Evolutionary conservation across 2,329 filamentous ascomycete genomes (phyloP).

Genomic region (Trichoderma sp.): DNA sequence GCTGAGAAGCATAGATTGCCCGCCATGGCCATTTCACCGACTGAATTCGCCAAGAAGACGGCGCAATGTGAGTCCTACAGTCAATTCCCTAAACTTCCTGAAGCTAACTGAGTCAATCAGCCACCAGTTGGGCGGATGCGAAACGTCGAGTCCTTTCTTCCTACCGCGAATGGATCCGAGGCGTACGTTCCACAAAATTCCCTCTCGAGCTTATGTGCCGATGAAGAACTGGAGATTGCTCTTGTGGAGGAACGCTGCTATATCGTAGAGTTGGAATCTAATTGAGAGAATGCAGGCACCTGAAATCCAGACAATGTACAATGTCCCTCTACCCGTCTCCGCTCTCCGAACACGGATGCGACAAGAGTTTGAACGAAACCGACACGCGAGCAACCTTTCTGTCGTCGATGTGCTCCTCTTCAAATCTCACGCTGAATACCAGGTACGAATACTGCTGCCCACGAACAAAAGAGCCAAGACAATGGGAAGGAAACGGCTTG

Average conservation of each 20-base stretch:
- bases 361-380: conserved; percentile 94
- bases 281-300: conserved; percentile 65
- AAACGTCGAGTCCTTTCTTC: conserved; percentile 81
- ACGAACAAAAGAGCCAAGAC: neutral
- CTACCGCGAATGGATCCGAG: conserved; percentile 94
- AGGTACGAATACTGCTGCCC: conserved; percentile 58
- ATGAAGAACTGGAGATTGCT: neutral
- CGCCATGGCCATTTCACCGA: conserved; percentile 86
- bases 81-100: conserved; percentile 5
- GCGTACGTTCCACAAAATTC: conserved; percentile 63
- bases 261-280: neutral
- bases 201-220: neutral
- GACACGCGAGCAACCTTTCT: conserved; percentile 85
- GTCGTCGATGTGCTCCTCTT: conserved; percentile 88
- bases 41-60: conserved; percentile 82
- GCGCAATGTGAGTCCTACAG: conserved; percentile 65
- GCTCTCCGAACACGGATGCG: conserved; percentile 88
- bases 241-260: neutral
- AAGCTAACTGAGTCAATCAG: conserved; percentile 54
- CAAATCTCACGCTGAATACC: conserved; percentile 90
- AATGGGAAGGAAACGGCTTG: neutral
- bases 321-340: conserved; percentile 83
- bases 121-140: conserved; percentile 86
- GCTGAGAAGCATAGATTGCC: conserved; percentile 43
- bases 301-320: conserved; percentile 97